These are phyloP conservation scores for Tylopilus cervinicoccineus DNA, from an alignment of 768 basidiomycete genomes.

Conservation along the genomic window DNA sequence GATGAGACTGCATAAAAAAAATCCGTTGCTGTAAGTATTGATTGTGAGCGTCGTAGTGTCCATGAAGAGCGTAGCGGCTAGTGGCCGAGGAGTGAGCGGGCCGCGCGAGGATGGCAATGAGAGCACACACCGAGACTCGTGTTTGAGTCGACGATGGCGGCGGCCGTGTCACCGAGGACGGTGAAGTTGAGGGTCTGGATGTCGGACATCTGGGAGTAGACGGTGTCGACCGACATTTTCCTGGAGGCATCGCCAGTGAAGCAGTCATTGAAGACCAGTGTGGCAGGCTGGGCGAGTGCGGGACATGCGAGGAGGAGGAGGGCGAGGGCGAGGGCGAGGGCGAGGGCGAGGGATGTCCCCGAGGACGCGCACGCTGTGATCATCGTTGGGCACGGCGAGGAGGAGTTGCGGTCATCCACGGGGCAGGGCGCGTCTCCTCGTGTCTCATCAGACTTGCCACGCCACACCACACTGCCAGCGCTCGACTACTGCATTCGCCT, in stretches of 20 bases:
- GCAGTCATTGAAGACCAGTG: conserved; percentile 65
- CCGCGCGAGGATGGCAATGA: neutral
- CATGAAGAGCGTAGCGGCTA: conserved; percentile 80
- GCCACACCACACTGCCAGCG: conserved; percentile 4
- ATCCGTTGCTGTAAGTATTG: conserved; percentile 61
- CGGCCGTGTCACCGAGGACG: conserved; percentile 60
- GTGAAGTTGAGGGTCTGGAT: conserved; percentile 61
- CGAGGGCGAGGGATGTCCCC: neutral
- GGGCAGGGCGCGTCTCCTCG: neutral
- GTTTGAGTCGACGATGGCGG: conserved; percentile 56
- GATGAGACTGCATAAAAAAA: conserved; percentile 75
- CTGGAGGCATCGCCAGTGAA: conserved; percentile 49
- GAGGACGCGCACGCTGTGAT: conserved; percentile 8
- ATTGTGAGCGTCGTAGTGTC: conserved; percentile 79
- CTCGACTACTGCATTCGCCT: neutral
- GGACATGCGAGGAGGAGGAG: conserved; percentile 23
- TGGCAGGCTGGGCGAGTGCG: conserved; percentile 52
- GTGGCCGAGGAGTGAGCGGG: conserved; percentile 5
- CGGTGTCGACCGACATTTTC: conserved; percentile 62
- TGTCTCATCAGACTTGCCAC: neutral
- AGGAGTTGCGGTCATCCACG: conserved; percentile 19
- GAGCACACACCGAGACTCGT: conserved; percentile 58
- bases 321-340: conserved; percentile 8
- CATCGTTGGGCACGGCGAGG: conserved; percentile 24
- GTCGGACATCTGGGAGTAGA: conserved; percentile 68